Evolutionary conservation across 371 early-diverging fungal species (phyloP), one percentile per base, ranked within the genome.

Genomic region (Apophysomyces sp.): DNA sequence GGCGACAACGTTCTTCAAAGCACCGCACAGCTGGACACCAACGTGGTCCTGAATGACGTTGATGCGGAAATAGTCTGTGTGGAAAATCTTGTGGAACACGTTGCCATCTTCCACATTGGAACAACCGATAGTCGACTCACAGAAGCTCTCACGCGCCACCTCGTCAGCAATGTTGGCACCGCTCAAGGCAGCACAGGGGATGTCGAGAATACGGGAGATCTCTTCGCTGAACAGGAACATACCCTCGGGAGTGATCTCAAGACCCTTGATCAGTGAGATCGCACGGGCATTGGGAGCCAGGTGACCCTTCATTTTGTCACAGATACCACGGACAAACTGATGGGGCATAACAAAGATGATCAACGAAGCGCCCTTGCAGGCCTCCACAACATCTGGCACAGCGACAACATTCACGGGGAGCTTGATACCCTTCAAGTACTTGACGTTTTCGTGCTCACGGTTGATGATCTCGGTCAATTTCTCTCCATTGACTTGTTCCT

Each of bases 91-190:
- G 52, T 87, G 76, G 73, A 93, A 91, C 34, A 91, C 60, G 18
- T 87, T 78, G 30, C 92, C 98, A 63, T 95, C 91, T 29, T 78
- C 80, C 29, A 67, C 34, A 54, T 83, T 76, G 21, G 69, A 60
- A 77, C 91, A 97, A 39, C 94, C 97, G 63, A 98, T 89, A 0
- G 99, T 99, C 3, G 95, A 90, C 74, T 99, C 99, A 74, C 94
- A 94, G 72, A 98, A 95, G 69, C 92, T 80, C 62, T 94, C 96
- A 68, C 85, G 80, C 1, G 99, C 98, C 26, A 99, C 94, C 68
- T 99, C 99, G 60, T 83, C 86, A 28, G 99, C 99, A 77, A 99
- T 98, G 79, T 99, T 99, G 55, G 99, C 99, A 34, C 99, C 99
- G 84, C 93, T 94, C 56, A 99, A 76, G 27, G 94, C 93, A 52